Percentiles rank a stretch among this genome's conserved stretches.
phyloP scores from a whole-genome alignment of 202 grass and related monocot species.

The Digitaria exilis region DNA sequence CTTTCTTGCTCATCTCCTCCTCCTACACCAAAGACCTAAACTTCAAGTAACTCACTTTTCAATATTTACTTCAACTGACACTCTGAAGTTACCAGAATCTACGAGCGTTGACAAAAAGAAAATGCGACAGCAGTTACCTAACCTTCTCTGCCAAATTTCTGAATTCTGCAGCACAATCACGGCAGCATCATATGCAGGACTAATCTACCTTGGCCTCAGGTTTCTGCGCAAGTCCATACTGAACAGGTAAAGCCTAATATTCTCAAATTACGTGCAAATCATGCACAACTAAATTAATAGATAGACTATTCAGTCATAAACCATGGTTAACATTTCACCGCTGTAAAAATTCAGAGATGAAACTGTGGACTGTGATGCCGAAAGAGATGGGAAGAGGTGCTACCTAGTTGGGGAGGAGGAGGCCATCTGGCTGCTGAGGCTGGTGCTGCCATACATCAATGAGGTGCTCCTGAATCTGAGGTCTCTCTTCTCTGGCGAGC shows the following conservation, averaged over 20 bases:
- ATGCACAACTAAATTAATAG: too few relatives aligned
- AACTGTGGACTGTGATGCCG: slow-evolving; percentile 59
- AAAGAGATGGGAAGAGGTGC: slow-evolving; percentile 31
- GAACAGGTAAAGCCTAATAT: slow-evolving; percentile 55
- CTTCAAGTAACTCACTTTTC: slow-evolving; percentile 63
- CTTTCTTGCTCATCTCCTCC: slow-evolving; percentile 86
- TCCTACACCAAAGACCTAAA: slow-evolving; percentile 90
- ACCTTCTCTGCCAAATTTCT: slow-evolving; percentile 18
- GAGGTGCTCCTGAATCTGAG: slow-evolving; percentile 76
- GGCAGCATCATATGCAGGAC: slow-evolving; percentile 73
- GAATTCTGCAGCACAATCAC: slow-evolving; percentile 69
- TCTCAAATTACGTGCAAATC: too few relatives aligned
- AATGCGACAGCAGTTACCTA: neutral
- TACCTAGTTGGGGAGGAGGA: slow-evolving; percentile 91
- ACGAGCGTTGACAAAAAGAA: neutral
- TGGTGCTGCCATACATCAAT: slow-evolving; percentile 88
- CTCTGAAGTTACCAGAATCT: neutral
- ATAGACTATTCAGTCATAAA: neutral
- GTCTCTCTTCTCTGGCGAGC: slow-evolving; percentile 92
- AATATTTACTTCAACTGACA: neutral
- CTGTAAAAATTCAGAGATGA: slow-evolving; percentile 55
- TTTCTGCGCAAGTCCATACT: slow-evolving; percentile 85
- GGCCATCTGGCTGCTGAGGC: slow-evolving; percentile 87
- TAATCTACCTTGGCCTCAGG: slow-evolving; percentile 79
- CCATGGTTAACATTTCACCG: neutral